phyloP scores from a whole-genome alignment of 2,329 filamentous ascomycete species.

The Fusarium anthophilum region DNA sequence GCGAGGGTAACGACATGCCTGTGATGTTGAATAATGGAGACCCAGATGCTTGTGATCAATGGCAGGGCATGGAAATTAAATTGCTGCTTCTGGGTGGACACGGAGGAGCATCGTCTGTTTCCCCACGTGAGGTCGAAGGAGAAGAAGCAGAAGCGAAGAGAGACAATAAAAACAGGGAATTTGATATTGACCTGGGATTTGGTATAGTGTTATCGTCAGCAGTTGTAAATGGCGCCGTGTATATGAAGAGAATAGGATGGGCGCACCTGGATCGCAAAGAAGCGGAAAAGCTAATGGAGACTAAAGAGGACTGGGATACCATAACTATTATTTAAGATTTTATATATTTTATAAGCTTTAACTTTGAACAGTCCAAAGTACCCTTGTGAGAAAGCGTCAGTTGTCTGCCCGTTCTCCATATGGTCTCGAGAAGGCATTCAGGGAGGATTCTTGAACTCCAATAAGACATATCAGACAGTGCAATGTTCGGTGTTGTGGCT shows the following conservation, averaged over 20 bases:
- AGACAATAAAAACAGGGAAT: accelerated
- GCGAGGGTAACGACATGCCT: accelerated
- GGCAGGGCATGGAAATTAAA: neutral
- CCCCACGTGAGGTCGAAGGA: accelerated
- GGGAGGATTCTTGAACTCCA: neutral
- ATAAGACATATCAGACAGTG: too few relatives aligned
- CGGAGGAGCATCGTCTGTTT: accelerated
- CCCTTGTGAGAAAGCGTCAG: too few relatives aligned
- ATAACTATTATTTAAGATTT: neutral
- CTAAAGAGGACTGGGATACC: accelerated
- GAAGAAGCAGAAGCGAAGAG: accelerated
- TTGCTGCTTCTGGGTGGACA: neutral
- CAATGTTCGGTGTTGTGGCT: neutral
- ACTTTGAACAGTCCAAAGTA: too few relatives aligned
- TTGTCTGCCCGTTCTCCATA: too few relatives aligned
- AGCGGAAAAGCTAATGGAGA: accelerated
- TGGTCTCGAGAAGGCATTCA: neutral
- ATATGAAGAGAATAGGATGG: neutral
- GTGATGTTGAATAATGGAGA: accelerated
- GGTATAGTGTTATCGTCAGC: accelerated
- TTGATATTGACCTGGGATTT: accelerated
- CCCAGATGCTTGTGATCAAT: neutral
- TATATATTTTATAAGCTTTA: neutral
- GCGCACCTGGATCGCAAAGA: accelerated
- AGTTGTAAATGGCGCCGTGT: accelerated